phyloP scores from a whole-genome alignment of 2,329 filamentous ascomycete species.

The Trichoderma harzianum region DNA sequence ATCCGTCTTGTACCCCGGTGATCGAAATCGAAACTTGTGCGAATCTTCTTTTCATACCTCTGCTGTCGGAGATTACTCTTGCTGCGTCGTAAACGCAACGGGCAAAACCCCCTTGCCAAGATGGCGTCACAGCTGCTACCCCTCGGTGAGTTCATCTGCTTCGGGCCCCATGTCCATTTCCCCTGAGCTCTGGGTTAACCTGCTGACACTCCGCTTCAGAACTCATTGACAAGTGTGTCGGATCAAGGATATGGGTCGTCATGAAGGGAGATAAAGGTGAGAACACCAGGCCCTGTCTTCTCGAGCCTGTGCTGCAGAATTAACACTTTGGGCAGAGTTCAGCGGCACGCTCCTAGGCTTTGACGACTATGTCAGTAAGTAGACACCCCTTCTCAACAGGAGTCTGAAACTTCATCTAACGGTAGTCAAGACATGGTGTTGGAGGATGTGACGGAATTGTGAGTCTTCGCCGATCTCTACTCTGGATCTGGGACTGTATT shows the following conservation, averaged over 20 bases:
- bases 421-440: slow-evolving; percentile 82
- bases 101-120: slow-evolving; percentile 21
- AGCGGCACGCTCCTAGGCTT: slow-evolving; percentile 91
- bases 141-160: slow-evolving; percentile 51
- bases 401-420: background rate
- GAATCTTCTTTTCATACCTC: background rate
- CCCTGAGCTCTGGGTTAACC: background rate
- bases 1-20: background rate
- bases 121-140: slow-evolving; percentile 75
- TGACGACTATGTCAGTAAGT: slow-evolving; percentile 99
- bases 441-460: slow-evolving; percentile 97
- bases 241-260: slow-evolving; percentile 95
- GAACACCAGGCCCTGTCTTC: background rate
- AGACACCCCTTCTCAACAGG: background rate
- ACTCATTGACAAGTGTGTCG: slow-evolving; percentile 98
- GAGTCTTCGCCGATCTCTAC: slow-evolving; percentile 33
- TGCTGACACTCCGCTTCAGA: slow-evolving; percentile 50
- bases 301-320: background rate
- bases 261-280: slow-evolving; percentile 99
- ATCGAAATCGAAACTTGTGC: background rate
- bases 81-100: background rate
- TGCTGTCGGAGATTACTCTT: too few species aligned
- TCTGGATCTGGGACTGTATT: background rate
- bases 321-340: slow-evolving; percentile 65
- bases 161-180: background rate